Percentiles rank a stretch among this genome's conserved stretches.
phyloP scores from a whole-genome alignment of 768 basidiomycete species.

The Serendipita sp. region DNA sequence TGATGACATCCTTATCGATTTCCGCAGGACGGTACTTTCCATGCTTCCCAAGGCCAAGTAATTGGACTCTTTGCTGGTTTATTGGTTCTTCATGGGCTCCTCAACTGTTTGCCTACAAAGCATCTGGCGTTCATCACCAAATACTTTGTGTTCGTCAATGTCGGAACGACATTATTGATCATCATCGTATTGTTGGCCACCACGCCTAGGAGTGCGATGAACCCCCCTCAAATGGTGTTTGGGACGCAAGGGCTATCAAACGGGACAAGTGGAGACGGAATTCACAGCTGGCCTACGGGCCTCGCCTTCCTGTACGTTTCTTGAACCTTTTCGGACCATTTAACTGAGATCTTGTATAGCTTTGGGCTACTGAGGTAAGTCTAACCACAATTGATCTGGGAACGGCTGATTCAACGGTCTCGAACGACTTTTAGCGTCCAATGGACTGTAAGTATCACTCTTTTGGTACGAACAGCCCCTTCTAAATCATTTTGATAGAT shows the following conservation, averaged over 20 bases:
- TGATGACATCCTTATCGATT: slow-evolving; percentile 5
- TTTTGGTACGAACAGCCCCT: neutral
- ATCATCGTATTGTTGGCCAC: slow-evolving; percentile 69
- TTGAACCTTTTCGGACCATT: slow-evolving; percentile 30
- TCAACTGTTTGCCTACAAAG: slow-evolving; percentile 65
- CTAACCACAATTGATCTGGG: neutral
- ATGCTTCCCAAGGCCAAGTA: slow-evolving; percentile 36
- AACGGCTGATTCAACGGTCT: slow-evolving; percentile 3
- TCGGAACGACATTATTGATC: slow-evolving; percentile 69
- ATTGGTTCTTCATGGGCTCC: slow-evolving; percentile 58
- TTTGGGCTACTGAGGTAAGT: slow-evolving; percentile 68
- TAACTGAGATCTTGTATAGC: slow-evolving; percentile 60
- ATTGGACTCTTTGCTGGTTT: slow-evolving; percentile 67
- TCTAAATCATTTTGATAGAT: slow-evolving; percentile 5
- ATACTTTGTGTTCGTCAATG: slow-evolving; percentile 74
- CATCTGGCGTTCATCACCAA: slow-evolving; percentile 59
- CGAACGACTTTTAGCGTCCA: slow-evolving; percentile 14
- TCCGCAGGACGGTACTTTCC: slow-evolving; percentile 2
- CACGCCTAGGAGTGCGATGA: slow-evolving; percentile 62
- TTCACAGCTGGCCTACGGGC: neutral
- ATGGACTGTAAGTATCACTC: slow-evolving; percentile 37
- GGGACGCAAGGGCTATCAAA: slow-evolving; percentile 59
- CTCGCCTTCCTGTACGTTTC: neutral
- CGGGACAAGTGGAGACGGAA: slow-evolving; percentile 26
- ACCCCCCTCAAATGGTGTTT: slow-evolving; percentile 65